Conservation (phyloP, 441 rosid species). For the Omphalea diandra region DNA sequence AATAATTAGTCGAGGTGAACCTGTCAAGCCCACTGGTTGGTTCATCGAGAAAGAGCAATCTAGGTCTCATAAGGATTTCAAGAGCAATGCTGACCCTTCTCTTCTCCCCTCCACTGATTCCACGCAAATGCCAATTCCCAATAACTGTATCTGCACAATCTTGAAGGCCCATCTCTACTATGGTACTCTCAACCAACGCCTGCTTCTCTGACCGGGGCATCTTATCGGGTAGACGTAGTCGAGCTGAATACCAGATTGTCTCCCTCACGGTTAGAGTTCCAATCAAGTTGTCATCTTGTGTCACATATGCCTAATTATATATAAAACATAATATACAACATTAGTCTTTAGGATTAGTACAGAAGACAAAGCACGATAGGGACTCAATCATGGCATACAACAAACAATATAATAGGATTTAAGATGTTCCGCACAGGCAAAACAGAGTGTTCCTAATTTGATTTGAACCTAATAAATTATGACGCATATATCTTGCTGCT, state of each 20-base stretch:
- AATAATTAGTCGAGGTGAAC: slow-evolving; percentile 27
- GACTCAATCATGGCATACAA: no score
- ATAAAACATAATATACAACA: not conserved
- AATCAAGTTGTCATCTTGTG: slow-evolving; percentile 95
- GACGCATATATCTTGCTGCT: no score
- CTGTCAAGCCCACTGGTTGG: slow-evolving; percentile 98
- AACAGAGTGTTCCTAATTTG: no score
- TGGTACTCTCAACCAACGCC: slow-evolving; percentile 78
- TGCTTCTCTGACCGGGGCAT: slow-evolving; percentile 82
- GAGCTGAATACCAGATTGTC: slow-evolving; percentile 84
- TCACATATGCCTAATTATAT: slow-evolving; percentile 86
- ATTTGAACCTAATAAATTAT: no score
- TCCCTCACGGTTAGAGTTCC: slow-evolving; percentile 96
- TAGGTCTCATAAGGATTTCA: slow-evolving; percentile 91
- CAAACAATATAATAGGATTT: no score
- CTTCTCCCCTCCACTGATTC: slow-evolving; percentile 96
- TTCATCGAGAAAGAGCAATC: slow-evolving; percentile 95
- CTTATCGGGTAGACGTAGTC: slow-evolving; percentile 82
- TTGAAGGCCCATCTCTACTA: slow-evolving; percentile 91
- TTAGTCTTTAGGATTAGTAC: not conserved
- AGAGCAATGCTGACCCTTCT: slow-evolving; percentile 94
- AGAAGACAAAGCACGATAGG: not conserved
- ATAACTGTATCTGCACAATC: slow-evolving; percentile 92
- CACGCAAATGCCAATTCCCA: slow-evolving; percentile 97
- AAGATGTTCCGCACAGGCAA: no score